Evolutionary conservation across 1,284 basidiomycete genomes (phyloP), one percentile per base, ranked within the genome.

Genomic region (Ceratobasidium theobromae): DNA sequence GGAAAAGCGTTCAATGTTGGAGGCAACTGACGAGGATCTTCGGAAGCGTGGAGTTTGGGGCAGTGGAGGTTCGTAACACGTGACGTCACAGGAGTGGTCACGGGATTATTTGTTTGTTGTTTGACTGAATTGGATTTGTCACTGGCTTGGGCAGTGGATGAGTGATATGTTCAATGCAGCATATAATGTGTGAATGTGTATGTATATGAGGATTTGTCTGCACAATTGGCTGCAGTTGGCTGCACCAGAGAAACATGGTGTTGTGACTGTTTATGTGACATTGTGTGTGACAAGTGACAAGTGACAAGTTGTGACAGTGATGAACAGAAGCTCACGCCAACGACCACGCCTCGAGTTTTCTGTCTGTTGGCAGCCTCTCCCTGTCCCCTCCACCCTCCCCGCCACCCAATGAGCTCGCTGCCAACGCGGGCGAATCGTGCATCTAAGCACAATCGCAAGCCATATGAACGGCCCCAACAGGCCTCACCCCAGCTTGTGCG

Each of bases 371-470:
- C 41, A 25, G 11, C 18, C 40, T 12, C 23, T 38, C 11, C n/a
- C 30, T 27, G 4, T 38, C 57, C 41, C 28, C 32, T 8, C 32
- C 30, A 35, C 14, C 33, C 4, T 40, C 45, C 43, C 40, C 23
- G 60, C 52, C 58, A 30, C 25, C 30, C 58, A 45, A 45, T 68
- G 52, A 67, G 68, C 54, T 66, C 68, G 14, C 58, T 60, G 30
- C 57, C 68, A 27, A 67, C 54, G 23, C 58, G 67, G 46, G 49
- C 48, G 30, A 66, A 49, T 25, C 46, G 53, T 18, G 33, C 62
- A 43, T 45, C 43, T 3, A 60, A 60, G 32, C 57, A 60, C 45
- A 27, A 38, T 1, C 57, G 57, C 18, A 60, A 60, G 57, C 57
- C 57, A 27, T 60, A 60, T 49, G 46, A 58, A 49, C 27, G 41